phyloP scores from a whole-genome alignment of 2,329 filamentous ascomycete species.

The Biscogniauxia marginata region DNA sequence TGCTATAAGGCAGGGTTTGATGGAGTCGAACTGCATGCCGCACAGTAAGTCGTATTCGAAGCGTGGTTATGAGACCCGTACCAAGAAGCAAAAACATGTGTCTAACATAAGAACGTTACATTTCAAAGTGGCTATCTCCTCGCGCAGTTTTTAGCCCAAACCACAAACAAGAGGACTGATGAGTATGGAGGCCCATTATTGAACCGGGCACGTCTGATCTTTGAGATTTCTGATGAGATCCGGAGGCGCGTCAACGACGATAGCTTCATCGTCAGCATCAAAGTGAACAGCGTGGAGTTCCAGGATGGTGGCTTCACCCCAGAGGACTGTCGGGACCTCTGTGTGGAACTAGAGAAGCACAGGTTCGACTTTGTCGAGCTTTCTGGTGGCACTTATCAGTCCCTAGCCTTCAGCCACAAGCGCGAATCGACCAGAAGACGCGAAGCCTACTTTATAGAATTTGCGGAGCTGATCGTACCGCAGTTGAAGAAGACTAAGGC shows the following conservation, averaged over 20 bases:
- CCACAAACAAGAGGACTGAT: slow-evolving; percentile 53
- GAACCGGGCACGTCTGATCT: slow-evolving; percentile 49
- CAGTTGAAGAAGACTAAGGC: slow-evolving; percentile 49
- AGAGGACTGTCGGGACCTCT: slow-evolving; percentile 38
- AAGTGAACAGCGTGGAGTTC: slow-evolving; percentile 58
- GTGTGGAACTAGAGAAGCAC: slow-evolving; percentile 53
- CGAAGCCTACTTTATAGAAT: slow-evolving; percentile 69
- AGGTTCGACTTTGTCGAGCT: slow-evolving; percentile 68
- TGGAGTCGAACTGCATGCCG: slow-evolving; percentile 46
- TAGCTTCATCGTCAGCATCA: slow-evolving; percentile 51
- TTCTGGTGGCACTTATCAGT: slow-evolving; percentile 60
- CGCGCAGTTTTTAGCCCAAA: slow-evolving; percentile 52
- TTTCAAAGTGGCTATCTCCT: slow-evolving; percentile 50
- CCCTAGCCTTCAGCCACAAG: slow-evolving; percentile 41
- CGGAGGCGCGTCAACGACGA: slow-evolving; percentile 27
- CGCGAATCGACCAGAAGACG: slow-evolving; percentile 48
- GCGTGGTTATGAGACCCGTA: no score
- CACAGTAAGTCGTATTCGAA: slow-evolving; percentile 38
- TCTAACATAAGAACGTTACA: no score
- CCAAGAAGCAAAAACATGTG: no score
- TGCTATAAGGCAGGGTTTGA: slow-evolving; percentile 22
- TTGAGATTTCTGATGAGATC: slow-evolving; percentile 49
- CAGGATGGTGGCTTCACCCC: slow-evolving; percentile 37
- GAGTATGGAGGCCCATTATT: slow-evolving; percentile 53
- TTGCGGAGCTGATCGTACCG: slow-evolving; percentile 53